Evolutionary conservation across 768 basidiomycete genomes (phyloP).

Genomic region (Leccinum disarticulatum): DNA sequence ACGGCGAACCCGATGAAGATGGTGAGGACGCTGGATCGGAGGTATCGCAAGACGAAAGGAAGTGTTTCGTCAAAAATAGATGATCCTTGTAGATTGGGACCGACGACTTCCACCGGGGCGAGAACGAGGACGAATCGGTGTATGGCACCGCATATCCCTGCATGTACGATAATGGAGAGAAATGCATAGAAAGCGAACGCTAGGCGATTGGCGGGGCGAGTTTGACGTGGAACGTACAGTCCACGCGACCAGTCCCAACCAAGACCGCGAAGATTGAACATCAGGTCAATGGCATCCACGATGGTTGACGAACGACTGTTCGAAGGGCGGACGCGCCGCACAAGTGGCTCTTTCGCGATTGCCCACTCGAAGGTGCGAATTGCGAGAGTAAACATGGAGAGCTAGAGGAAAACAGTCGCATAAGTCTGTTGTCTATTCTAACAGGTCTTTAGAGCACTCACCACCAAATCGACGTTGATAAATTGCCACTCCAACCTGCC

Average conservation of each 20-base stretch:
- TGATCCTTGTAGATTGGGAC: constrained; percentile 16
- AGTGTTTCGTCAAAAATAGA: constrained; percentile 36
- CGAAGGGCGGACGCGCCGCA: constrained; percentile 12
- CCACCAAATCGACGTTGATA: constrained; percentile 13
- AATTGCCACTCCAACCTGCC: neutral
- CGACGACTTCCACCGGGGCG: constrained; percentile 35
- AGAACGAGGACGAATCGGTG: constrained; percentile 49
- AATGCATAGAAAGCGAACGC: constrained; percentile 40
- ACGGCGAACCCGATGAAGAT: constrained; percentile 43
- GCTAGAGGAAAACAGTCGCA: constrained; percentile 1
- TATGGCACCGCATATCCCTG: constrained; percentile 44
- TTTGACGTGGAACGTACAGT: constrained; percentile 34
- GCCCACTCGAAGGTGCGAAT: constrained; percentile 22
- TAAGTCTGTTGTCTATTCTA: neutral
- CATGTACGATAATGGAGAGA: constrained; percentile 33
- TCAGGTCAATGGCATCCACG: constrained; percentile 50
- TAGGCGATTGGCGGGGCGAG: constrained; percentile 37
- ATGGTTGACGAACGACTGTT: constrained; percentile 1
- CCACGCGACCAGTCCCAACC: constrained; percentile 60
- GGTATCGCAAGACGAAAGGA: constrained; percentile 24
- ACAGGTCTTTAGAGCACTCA: neutral
- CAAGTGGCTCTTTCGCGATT: constrained; percentile 9
- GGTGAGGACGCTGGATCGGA: constrained; percentile 44
- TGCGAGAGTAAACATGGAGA: constrained; percentile 12
- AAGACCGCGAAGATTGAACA: constrained; percentile 51